These are phyloP conservation scores for Pseudocercospora fuligena DNA, from an alignment of 2,329 filamentous ascomycete genomes.

Conservation along the genomic window DNA sequence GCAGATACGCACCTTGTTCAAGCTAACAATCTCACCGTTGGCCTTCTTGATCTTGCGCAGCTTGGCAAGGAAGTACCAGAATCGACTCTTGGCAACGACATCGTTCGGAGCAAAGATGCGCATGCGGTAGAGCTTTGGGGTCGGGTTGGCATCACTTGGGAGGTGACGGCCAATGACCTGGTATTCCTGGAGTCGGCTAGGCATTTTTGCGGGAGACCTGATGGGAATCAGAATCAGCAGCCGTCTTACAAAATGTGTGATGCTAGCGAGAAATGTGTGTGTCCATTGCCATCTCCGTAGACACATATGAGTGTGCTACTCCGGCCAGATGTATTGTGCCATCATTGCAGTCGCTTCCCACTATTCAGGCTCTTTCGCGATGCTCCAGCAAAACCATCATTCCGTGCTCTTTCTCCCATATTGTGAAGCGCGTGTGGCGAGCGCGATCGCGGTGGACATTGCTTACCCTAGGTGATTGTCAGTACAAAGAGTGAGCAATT, in stretches of 20 bases:
- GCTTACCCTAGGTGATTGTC: conserved; percentile 3
- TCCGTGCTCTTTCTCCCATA: conserved; percentile 12
- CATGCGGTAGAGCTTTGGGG: conserved; percentile 99
- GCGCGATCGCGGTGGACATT: not conserved
- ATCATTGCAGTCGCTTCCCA: conserved; percentile 13
- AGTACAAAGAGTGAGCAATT: not conserved
- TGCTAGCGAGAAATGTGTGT: conserved; percentile 9
- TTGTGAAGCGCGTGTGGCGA: not conserved
- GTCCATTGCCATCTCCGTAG: not conserved
- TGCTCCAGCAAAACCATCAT: conserved; percentile 1
- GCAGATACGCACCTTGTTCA: conserved; percentile 80
- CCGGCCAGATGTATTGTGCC: conserved; percentile 1
- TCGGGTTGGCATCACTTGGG: conserved; percentile 96
- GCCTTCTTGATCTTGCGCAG: conserved; percentile 99
- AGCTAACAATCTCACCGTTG: conserved; percentile 96
- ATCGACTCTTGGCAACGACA: conserved; percentile 98
- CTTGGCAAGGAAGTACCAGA: conserved; percentile 99
- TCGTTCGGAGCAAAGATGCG: conserved; percentile 98
- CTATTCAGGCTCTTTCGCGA: not conserved
- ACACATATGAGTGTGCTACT: not conserved
- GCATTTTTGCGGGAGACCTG: conserved; percentile 13
- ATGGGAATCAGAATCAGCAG: conserved; percentile 43
- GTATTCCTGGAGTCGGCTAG: conserved; percentile 88
- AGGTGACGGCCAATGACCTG: conserved; percentile 99
- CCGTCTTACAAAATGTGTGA: conserved; percentile 39